A percentile compares a stretch with the other conserved stretches of the same genome.
phyloP scores from a whole-genome alignment of 495 filamentous ascomycete genomes.

The Penicillium simplicissimum region DNA sequence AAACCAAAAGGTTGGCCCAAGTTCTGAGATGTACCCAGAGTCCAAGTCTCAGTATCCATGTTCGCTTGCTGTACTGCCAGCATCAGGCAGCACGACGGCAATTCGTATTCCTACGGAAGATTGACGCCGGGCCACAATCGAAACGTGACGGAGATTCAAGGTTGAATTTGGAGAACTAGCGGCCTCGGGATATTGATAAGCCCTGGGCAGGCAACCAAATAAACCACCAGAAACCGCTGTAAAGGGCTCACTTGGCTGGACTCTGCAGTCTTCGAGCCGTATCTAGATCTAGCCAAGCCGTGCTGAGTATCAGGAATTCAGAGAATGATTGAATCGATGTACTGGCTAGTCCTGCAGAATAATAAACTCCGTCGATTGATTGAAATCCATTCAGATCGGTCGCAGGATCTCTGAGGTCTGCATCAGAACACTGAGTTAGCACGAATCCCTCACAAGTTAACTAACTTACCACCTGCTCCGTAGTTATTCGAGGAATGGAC shows the following conservation, averaged over 20 bases:
- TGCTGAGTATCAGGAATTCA: background rate
- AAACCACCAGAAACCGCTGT: background rate
- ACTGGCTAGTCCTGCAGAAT: background rate
- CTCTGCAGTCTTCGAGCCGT: background rate
- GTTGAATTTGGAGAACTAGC: background rate
- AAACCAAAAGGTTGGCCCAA: background rate
- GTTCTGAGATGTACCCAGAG: background rate
- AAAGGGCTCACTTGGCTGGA: background rate
- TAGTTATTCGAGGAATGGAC: no score
- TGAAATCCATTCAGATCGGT: background rate
- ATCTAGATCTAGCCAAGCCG: background rate
- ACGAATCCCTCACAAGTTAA: no score
- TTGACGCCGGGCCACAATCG: background rate
- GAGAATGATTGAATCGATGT: background rate
- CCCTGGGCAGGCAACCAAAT: background rate
- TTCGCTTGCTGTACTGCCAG: background rate
- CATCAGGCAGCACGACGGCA: background rate
- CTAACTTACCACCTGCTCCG: no score
- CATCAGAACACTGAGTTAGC: no score
- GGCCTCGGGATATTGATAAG: background rate
- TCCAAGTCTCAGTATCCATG: background rate
- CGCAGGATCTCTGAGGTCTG: no score
- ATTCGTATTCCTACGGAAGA: background rate
- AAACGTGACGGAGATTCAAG: background rate
- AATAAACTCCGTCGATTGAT: background rate